Conservation (phyloP, 768 basidiomycete genomes). For the Phaeotremella fagi region DNA sequence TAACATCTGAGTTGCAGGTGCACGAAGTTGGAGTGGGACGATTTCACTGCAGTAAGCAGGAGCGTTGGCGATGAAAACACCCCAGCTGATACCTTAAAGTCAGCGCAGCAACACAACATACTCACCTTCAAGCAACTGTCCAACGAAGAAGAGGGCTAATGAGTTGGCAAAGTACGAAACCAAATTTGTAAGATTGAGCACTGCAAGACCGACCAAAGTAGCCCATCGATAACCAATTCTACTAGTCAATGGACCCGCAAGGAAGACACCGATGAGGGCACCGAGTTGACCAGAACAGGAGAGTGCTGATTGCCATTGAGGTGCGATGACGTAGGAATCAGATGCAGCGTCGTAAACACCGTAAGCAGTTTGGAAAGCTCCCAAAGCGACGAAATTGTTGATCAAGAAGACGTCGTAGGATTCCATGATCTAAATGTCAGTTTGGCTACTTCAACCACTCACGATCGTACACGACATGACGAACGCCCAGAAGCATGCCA, state of each 20-base stretch:
- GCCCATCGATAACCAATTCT: slow-evolving; percentile 38
- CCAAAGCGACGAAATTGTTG: slow-evolving; percentile 31
- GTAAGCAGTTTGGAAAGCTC: slow-evolving; percentile 18
- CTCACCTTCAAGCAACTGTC: slow-evolving; percentile 38
- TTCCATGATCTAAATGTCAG: slow-evolving; percentile 18
- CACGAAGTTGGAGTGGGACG: slow-evolving; percentile 41
- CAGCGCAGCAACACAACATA: too few relatives aligned
- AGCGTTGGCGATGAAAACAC: slow-evolving; percentile 41
- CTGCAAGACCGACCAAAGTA: slow-evolving; percentile 24
- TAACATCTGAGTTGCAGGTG: slow-evolving; percentile 38
- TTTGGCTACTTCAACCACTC: slow-evolving; percentile 5
- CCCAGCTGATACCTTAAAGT: slow-evolving; percentile 40
- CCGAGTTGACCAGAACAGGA: slow-evolving; percentile 30
- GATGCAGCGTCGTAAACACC: slow-evolving; percentile 14
- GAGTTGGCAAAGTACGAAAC: slow-evolving; percentile 37
- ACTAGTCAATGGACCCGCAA: slow-evolving; percentile 34
- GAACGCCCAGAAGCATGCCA: slow-evolving; percentile 44
- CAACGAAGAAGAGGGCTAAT: slow-evolving; percentile 31
- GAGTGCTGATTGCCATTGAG: slow-evolving; percentile 40
- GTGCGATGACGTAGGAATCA: slow-evolving; percentile 16
- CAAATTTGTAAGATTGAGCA: slow-evolving; percentile 36
- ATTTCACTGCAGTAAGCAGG: slow-evolving; percentile 44
- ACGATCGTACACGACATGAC: slow-evolving; percentile 36
- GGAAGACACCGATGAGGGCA: slow-evolving; percentile 39
- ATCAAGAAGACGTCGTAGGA: slow-evolving; percentile 34